Evolutionary conservation across 2,329 filamentous ascomycete species (phyloP).

Genomic region (Colletotrichum tropicale): DNA sequence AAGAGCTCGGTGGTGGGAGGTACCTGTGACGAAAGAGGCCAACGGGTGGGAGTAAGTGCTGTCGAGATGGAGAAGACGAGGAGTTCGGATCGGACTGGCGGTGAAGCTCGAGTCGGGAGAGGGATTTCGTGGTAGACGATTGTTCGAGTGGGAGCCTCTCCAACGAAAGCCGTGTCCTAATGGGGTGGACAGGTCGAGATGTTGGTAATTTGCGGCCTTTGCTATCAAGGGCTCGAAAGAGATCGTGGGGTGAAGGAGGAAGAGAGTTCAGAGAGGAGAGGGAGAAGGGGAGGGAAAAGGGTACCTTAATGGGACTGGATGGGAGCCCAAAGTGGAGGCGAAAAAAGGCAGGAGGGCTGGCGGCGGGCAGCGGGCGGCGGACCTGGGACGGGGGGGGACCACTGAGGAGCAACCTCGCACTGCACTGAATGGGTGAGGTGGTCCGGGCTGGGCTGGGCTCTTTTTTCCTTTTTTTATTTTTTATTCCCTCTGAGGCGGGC

Average conservation of each 20-base stretch:
- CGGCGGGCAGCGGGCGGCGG: slow-evolving; percentile 8
- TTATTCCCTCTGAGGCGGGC: not conserved
- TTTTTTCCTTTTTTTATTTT: not conserved
- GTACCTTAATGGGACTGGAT: slow-evolving; percentile 17
- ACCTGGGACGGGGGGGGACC: not conserved
- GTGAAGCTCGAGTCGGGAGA: not conserved
- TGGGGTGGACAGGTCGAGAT: slow-evolving; percentile 15
- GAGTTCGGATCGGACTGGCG: not conserved
- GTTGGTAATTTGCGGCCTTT: slow-evolving; percentile 8
- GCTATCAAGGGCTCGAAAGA: slow-evolving; percentile 13
- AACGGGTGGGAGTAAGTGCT: not conserved
- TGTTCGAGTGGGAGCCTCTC: not conserved
- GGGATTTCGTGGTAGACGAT: not conserved
- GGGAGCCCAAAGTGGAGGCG: slow-evolving; percentile 22
- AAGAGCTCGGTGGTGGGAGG: not conserved
- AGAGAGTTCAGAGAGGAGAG: not conserved
- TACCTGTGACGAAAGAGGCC: slow-evolving; percentile 19
- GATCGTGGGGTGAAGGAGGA: slow-evolving; percentile 20
- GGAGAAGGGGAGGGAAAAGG: slow-evolving; percentile 11
- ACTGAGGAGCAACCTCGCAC: not conserved
- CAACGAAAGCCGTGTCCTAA: slow-evolving; percentile 20
- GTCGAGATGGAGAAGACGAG: not conserved
- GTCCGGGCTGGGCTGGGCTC: slow-evolving; percentile 4
- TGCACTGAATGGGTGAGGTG: not conserved
- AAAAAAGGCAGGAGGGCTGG: slow-evolving; percentile 2